phyloP scores from a whole-genome alignment of 140 eudicot species.

The Cichorium intybus region DNA sequence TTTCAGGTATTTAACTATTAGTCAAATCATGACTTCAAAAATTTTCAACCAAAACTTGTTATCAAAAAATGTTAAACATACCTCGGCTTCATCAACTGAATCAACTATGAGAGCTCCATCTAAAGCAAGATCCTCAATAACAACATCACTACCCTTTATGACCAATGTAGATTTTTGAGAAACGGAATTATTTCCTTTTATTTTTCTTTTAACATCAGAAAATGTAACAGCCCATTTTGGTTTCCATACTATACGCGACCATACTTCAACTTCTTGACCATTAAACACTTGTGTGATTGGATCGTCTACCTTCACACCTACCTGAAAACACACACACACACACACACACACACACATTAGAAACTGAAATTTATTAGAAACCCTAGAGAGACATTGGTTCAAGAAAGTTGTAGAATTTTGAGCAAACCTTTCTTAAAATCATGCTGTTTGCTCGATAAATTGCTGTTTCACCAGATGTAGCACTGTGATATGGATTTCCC shows the following conservation, averaged over 20 bases:
- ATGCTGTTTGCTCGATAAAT: constrained; percentile 84
- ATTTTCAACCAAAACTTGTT: neutral
- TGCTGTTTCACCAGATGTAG: constrained; percentile 96
- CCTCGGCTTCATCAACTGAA: constrained; percentile 82
- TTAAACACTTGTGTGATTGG: constrained; percentile 63
- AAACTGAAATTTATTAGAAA: neutral
- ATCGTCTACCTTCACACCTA: constrained; percentile 77
- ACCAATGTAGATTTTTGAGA: constrained; percentile 81
- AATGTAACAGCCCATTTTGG: constrained; percentile 92
- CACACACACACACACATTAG: neutral
- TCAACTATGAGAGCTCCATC: constrained; percentile 85
- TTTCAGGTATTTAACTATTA: neutral
- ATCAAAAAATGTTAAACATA: constrained; percentile 8
- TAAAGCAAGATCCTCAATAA: constrained; percentile 62
- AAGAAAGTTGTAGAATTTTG: neutral
- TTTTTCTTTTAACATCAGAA: constrained; percentile 64
- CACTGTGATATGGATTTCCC: constrained; percentile 98
- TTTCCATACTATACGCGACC: constrained; percentile 87
- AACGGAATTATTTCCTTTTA: constrained; percentile 55
- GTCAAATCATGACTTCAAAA: neutral
- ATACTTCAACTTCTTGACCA: constrained; percentile 95
- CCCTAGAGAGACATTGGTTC: too few species aligned
- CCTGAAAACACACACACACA: too few species aligned
- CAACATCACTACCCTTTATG: constrained; percentile 55
- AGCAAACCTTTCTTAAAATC: constrained; percentile 60